A percentile compares a stretch with the other conserved stretches of the same genome.
phyloP scores from a whole-genome alignment of 352 stramenopile species.

The Plasmopara viticola region DNA sequence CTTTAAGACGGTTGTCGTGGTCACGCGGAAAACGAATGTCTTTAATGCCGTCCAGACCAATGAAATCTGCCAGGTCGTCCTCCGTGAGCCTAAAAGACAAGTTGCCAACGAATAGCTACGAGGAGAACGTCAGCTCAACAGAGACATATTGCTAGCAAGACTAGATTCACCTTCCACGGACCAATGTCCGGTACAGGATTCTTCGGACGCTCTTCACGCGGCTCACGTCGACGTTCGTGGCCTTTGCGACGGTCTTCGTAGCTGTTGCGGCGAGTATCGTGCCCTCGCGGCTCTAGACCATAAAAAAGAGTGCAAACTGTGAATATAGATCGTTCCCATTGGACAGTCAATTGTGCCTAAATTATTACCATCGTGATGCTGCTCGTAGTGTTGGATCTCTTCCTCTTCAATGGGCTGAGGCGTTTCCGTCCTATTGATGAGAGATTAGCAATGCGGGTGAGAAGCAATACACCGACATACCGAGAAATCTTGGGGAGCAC shows the following conservation, averaged over 20 bases:
- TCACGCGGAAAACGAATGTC: constrained; percentile 75
- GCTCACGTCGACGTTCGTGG: constrained; percentile 32
- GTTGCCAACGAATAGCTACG: constrained; percentile 75
- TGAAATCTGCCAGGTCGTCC: constrained; percentile 67
- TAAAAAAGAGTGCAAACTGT: constrained; percentile 3
- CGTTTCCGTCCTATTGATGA: constrained; percentile 21
- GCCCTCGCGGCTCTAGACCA: constrained; percentile 16
- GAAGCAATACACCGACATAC: constrained; percentile 19
- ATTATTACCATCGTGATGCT: constrained; percentile 24
- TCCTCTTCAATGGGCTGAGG: constrained; percentile 35
- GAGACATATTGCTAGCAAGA: constrained; percentile 1
- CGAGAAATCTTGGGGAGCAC: constrained; percentile 34
- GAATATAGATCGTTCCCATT: no score
- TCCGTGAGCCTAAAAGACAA: constrained; percentile 63
- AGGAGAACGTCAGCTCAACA: neutral
- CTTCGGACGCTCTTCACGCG: constrained; percentile 51
- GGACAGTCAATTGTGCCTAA: no score
- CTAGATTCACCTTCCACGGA: constrained; percentile 61
- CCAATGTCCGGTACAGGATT: constrained; percentile 68
- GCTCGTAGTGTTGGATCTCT: constrained; percentile 28
- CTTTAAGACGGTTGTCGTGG: constrained; percentile 59
- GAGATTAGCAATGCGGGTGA: constrained; percentile 8
- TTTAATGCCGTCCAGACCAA: constrained; percentile 44
- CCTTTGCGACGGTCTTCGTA: constrained; percentile 23
- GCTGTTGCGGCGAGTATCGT: constrained; percentile 1